Base-by-base conservation (phyloP, 225 moss, liverwort and hornwort genomes). In the Pleurozium schreberi region DNA sequence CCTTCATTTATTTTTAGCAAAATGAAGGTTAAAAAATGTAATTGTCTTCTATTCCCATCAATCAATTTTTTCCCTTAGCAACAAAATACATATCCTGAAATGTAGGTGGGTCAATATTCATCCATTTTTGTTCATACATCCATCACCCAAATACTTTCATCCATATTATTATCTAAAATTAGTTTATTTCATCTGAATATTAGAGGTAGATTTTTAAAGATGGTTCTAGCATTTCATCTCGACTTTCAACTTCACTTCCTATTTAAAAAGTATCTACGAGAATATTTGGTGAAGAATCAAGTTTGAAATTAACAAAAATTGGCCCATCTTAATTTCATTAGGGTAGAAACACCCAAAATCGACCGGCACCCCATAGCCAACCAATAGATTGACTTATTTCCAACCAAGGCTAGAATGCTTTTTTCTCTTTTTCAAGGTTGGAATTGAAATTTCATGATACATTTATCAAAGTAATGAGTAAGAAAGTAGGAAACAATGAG, bases 201-300 rank as follows among this genome's bases (percentile, higher is more conserved):
- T 26, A 9, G 14, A n/a, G 18, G 10, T 27, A 16, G 10, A 26
- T 47, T 74, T 45, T 11, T 10, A 27, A 17, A 18, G 16, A 74
- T 74, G 30, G 5, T 31, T 31, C 5, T 19, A 1, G 5, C 12
- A 74, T 7, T 31, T 49, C 4, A 33, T 47, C 6, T 4, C 18
- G 17, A 49, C 4, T 47, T 74, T 27, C 10, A 0, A n/a, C 2
- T 75, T 75, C 19, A 31, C 11, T 19, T 47, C 3, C 4, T 7
- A 49, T 7, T 31, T 49, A 12, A 31, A 49, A 49, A 49, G 19
- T 49, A 30, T 18, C 2, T 0, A 1, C 2, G 0, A 74, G 31
- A 49, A 18, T 33, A 75, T 47, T 0, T 0, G 0, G 1, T 1
- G 2, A 74, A 65, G 30, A 70, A 47, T 11, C 0, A 31, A 4